Evolutionary conservation across 2,329 filamentous ascomycete species (phyloP), one percentile per base, ranked within the genome.

Genomic region (Coniella lustricola): DNA sequence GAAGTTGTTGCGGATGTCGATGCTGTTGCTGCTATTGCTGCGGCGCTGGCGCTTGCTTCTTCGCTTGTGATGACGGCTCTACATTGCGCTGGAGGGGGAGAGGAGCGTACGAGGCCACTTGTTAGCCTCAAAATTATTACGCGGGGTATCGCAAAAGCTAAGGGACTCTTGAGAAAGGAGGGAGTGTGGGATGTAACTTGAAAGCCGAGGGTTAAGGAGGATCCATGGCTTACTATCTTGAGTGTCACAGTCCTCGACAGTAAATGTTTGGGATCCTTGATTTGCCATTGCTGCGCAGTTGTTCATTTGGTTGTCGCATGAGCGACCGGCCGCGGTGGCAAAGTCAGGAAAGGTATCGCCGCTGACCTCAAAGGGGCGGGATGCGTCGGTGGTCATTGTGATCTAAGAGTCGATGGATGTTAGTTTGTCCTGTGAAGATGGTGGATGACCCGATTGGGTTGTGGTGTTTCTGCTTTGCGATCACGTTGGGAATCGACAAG

Each of bases 241-340:
- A 14, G 61, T 54, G 46, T 76, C 70, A 49, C 73, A 77, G 22
- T 73, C 67, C 29, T 58, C 51, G 1, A 75, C 73, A 7, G 55
- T 51, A 46, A 74, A 67, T 20, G 38, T 51, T 22, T 42, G 60
- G 47, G 43, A 57, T 54, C 59, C 56, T 36, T 58, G 61, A 54
- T 75, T 75, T 31, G 70, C 70, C 17, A 60, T 44, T 20, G 68
- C 52, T n/a, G 68, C 66, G 50, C 74, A 76, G 16, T 57, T 59
- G 54, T 76, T 75, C 58, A 72, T 68, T 58, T 76, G 73, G 55
- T 70, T 69, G 55, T 73, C 70, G 60, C 74, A 76, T 1, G 70
- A 65, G 18, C 70, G 63, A 46, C 66, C 62, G 5, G 66, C 64
- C 0, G 73, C 73, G 9, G 64, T 62, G 20, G 56, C 29, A 56